Evolutionary conservation across 2,329 filamentous ascomycete genomes (phyloP).

Genomic region (Karstenula rhodostoma): DNA sequence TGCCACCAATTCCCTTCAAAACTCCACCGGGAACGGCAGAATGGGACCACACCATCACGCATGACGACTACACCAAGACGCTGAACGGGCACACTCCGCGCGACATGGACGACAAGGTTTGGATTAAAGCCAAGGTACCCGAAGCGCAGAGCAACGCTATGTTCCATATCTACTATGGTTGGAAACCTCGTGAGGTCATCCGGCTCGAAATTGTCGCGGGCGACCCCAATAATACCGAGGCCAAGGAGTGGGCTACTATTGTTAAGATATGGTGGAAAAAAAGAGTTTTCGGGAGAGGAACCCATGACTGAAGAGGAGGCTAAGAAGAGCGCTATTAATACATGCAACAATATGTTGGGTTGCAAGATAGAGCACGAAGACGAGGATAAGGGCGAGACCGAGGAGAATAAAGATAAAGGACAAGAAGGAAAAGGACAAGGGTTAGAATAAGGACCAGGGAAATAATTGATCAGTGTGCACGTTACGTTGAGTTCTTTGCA

Average conservation of each 20-base stretch:
- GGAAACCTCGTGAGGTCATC: constrained; percentile 4
- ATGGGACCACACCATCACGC: constrained; percentile 9
- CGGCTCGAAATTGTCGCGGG: constrained; percentile 7
- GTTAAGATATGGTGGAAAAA: constrained; percentile 11
- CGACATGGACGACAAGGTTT: constrained; percentile 9
- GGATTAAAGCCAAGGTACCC: constrained; percentile 1
- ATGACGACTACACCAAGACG: constrained; percentile 13
- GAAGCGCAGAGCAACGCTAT: constrained; percentile 5
- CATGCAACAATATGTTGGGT: constrained; percentile 6
- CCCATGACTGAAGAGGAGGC: constrained; percentile 5
- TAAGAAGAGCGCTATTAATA: constrained; percentile 7
- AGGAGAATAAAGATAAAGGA: constrained; percentile 5
- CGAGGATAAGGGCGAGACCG: background rate
- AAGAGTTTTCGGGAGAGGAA: background rate
- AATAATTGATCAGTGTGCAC: constrained; percentile 6
- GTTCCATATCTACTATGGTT: constrained; percentile 8
- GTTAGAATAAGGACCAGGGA: background rate
- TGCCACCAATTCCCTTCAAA: constrained; percentile 11
- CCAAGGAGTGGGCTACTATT: constrained; percentile 11
- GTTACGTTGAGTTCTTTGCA: constrained; percentile 5
- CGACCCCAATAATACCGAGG: constrained; percentile 8
- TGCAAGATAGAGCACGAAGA: constrained; percentile 6
- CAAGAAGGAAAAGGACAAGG: background rate
- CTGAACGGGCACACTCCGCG: constrained; percentile 3
- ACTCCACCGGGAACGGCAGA: constrained; percentile 7